These are phyloP conservation scores for Metschnikowia arizonensis DNA, from an alignment of 805 yeast genomes.

Conservation along the genomic window DNA sequence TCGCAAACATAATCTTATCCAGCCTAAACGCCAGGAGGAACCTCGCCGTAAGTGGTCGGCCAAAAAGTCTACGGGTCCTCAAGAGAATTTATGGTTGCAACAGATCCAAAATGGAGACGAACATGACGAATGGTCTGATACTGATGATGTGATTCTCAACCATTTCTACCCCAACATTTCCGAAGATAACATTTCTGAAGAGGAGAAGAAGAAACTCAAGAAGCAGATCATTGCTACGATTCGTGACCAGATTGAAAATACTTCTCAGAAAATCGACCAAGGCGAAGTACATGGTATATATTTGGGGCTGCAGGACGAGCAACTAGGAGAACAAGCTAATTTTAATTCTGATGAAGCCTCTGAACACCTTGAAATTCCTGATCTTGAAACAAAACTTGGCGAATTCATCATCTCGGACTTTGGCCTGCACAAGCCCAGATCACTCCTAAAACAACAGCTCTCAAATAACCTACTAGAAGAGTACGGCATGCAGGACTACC, in stretches of 20 bases:
- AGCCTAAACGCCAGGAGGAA: conserved; percentile 11
- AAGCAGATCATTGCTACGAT: conserved; percentile 28
- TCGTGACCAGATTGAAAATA: conserved; percentile 5
- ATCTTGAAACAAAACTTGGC: conserved; percentile 18
- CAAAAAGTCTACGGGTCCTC: conserved; percentile 20
- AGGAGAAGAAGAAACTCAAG: conserved; percentile 35
- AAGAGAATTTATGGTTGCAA: conserved; percentile 11
- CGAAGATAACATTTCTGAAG: conserved; percentile 29
- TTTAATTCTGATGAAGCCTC: no score
- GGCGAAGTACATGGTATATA: conserved; percentile 32
- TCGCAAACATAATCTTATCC: conserved; percentile 38
- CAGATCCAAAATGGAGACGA: conserved; percentile 6
- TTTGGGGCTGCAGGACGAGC: conserved; percentile 22
- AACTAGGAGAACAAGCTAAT: conserved; percentile 8
- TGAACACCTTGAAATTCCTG: conserved; percentile 14
- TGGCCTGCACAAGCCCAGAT: conserved; percentile 23
- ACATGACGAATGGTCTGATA: conserved; percentile 40
- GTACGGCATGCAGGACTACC: conserved; percentile 34
- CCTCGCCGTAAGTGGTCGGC: conserved; percentile 27
- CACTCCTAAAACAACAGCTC: conserved; percentile 27
- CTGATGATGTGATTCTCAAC: conserved; percentile 37
- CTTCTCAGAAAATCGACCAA: neutral
- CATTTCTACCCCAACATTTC: conserved; percentile 40
- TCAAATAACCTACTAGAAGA: conserved; percentile 35
- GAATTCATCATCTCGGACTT: conserved; percentile 15